phyloP scores from a whole-genome alignment of 176 grass and related monocot species.

The Triticum dicoccoides region DNA sequence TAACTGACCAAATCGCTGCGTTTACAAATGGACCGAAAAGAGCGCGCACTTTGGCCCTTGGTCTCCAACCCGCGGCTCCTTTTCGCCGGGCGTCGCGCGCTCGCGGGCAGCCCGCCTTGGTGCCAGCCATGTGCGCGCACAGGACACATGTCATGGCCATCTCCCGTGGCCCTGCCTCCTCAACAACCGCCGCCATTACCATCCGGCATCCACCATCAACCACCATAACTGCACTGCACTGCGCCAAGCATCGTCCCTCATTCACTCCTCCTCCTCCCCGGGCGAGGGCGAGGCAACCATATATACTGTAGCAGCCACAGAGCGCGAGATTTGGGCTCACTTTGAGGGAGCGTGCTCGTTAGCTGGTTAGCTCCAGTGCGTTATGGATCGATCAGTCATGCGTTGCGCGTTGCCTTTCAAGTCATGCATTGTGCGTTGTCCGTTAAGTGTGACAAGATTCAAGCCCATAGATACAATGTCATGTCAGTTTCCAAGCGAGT shows the following conservation, averaged over 20 bases:
- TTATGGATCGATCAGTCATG: background rate
- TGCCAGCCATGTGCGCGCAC: conserved; percentile 30
- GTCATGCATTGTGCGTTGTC: background rate
- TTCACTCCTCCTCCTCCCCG: background rate
- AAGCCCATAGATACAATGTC: background rate
- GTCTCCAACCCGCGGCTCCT: background rate
- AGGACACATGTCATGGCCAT: conserved; percentile 10
- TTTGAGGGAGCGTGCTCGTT: background rate
- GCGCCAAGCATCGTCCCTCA: conserved; percentile 16
- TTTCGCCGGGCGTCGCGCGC: background rate
- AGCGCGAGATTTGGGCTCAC: background rate
- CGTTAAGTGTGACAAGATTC: background rate
- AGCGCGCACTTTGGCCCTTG: conserved; percentile 34
- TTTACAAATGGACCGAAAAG: conserved; percentile 18
- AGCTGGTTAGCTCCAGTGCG: background rate
- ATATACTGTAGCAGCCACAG: background rate
- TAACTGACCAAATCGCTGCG: conserved; percentile 19
- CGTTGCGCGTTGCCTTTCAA: background rate
- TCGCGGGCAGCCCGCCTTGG: background rate
- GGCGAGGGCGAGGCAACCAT: background rate
- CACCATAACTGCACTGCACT: conserved; percentile 49
- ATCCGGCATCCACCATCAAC: conserved; percentile 31
- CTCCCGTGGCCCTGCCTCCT: conserved; percentile 16
- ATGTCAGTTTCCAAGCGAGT: background rate
- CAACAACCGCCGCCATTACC: conserved; percentile 50